A percentile compares a stretch with the other conserved stretches of the same genome.
phyloP scores from a whole-genome alignment of 169 alveolate species.

The Plasmodium falciparum region DNA sequence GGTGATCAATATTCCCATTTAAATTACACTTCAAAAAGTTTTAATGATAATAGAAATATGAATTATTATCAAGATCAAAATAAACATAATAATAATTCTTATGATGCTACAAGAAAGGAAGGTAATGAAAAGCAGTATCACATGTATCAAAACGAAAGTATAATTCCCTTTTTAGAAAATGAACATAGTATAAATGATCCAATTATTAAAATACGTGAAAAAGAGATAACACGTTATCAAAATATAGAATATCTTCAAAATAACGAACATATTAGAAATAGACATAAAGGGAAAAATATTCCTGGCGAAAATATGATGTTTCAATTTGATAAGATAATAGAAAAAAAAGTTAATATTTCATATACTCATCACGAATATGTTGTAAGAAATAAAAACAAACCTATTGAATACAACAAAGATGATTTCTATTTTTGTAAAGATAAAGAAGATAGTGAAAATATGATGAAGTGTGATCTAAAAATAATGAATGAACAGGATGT shows the following conservation, averaged over 20 bases:
- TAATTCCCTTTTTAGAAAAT: neutral
- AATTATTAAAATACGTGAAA: conserved; percentile 6
- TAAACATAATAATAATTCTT: neutral
- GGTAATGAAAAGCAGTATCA: neutral
- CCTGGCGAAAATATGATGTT: conserved; percentile 10
- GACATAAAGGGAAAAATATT: neutral
- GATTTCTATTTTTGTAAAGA: conserved; percentile 10
- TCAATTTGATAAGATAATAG: conserved; percentile 23
- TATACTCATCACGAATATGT: neutral
- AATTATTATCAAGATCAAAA: neutral
- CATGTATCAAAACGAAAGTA: conserved; percentile 7
- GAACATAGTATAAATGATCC: conserved; percentile 9
- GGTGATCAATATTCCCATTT: conserved; percentile 25
- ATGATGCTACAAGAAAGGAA: conserved; percentile 7
- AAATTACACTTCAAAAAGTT: conserved; percentile 12
- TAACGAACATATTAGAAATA: conserved; percentile 13
- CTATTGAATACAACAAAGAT: neutral
- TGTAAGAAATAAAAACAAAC: conserved; percentile 16
- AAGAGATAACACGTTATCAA: conserved; percentile 5
- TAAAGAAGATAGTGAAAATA: conserved; percentile 8
- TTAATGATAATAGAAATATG: conserved; percentile 25
- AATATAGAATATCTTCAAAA: conserved; percentile 18
- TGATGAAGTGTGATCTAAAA: conserved; percentile 6
- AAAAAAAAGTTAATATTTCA: conserved; percentile 10
- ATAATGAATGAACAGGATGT: conserved; percentile 13